Percentiles rank a stretch among this genome's conserved stretches.
These are phyloP conservation scores for Rhipidocladum racemiflorum DNA, from an alignment of 176 grass and related monocot species.

Conservation along the genomic window DNA sequence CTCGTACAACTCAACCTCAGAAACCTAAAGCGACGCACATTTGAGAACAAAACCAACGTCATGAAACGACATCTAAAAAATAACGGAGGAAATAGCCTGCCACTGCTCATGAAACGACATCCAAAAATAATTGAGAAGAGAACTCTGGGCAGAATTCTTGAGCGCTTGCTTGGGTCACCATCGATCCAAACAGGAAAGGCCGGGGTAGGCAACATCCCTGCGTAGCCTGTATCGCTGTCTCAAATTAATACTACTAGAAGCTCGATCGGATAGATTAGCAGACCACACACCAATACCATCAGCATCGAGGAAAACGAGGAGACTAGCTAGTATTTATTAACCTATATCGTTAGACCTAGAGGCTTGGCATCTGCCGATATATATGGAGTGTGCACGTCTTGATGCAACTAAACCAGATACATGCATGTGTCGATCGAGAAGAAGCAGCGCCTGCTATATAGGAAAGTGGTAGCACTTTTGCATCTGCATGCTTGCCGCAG, in stretches of 20 bases:
- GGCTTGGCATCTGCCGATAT: not conserved
- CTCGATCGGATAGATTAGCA: no score
- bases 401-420: not conserved
- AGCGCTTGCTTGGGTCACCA: not conserved
- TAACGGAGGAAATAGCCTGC: no score
- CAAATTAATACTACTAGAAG: no score
- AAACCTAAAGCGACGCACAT: no score
- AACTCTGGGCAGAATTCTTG: not conserved
- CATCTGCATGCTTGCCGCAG: not conserved
- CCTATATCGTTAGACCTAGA: not conserved
- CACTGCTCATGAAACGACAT: no score
- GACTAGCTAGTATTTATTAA: not conserved
- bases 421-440: not conserved
- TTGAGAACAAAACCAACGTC: no score
- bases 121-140: not conserved
- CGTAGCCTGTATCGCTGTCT: not conserved
- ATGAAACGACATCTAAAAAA: no score
- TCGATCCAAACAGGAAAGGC: not conserved
- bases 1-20: no score
- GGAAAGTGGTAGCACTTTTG: not conserved
- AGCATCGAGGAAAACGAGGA: not conserved
- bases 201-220: not conserved
- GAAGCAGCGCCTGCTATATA: not conserved
- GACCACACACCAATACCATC: not conserved
- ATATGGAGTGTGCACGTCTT: not conserved